Percentiles rank a stretch among this genome's conserved stretches.
These are phyloP conservation scores for Tephrocybe sp. DNA, from an alignment of 768 basidiomycete genomes.

Conservation along the genomic window DNA sequence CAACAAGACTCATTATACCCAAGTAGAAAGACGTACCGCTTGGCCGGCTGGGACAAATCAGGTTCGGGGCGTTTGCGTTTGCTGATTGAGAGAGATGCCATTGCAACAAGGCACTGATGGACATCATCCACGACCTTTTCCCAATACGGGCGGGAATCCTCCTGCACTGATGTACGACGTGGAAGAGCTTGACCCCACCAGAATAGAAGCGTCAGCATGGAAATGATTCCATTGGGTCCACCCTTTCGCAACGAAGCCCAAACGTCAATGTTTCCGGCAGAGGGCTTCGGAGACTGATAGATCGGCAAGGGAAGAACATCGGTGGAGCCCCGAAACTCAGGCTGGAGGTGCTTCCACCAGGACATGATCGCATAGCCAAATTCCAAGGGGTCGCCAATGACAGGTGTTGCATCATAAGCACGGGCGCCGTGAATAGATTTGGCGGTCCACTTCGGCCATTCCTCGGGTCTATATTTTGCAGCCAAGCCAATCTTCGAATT, in stretches of 20 bases:
- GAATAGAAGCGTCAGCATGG: conserved; percentile 2
- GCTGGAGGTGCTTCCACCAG: conserved; percentile 15
- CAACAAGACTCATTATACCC: no score
- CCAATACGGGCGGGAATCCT: background rate
- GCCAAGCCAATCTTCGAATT: background rate
- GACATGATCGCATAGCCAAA: conserved; percentile 10
- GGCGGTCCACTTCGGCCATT: no score
- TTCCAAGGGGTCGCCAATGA: conserved; percentile 4
- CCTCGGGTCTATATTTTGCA: no score
- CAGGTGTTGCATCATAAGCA: conserved; percentile 5
- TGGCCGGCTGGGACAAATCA: no score
- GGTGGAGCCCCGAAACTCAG: background rate
- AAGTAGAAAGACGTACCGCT: no score
- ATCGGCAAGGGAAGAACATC: background rate
- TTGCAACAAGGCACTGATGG: background rate
- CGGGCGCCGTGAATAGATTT: background rate
- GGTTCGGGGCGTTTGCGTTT: background rate
- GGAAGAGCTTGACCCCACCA: conserved; percentile 13
- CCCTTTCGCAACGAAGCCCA: background rate
- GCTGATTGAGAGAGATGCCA: background rate
- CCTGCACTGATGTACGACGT: background rate
- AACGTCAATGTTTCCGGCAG: no score
- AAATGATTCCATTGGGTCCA: conserved; percentile 5
- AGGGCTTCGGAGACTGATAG: background rate
- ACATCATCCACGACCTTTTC: conserved; percentile 1